Percentiles rank a stretch among this genome's conserved stretches.
phyloP scores from a whole-genome alignment of 2,329 filamentous ascomycete species.

The Scopulariopsis brevicaulis region DNA sequence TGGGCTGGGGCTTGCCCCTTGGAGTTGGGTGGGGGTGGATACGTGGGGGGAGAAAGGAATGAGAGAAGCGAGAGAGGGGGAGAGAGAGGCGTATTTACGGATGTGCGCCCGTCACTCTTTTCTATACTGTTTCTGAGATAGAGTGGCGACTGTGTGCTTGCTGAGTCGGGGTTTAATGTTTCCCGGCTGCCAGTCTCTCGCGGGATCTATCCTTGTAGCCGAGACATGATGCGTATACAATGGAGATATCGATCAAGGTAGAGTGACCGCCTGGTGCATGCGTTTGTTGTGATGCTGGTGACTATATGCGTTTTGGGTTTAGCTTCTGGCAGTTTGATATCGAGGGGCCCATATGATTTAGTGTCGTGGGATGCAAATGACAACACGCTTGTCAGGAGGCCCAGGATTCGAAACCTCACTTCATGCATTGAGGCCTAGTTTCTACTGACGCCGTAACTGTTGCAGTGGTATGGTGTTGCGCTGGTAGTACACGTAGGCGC shows the following conservation, averaged over 20 bases:
- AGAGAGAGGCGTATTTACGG: neutral
- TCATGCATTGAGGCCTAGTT: neutral
- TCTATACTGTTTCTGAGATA: neutral
- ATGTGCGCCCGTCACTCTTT: neutral
- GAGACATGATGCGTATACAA: neutral
- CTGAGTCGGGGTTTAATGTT: neutral
- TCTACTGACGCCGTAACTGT: neutral
- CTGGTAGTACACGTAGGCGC: neutral
- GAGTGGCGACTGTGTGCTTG: neutral
- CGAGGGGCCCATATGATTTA: too few relatives aligned
- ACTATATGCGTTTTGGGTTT: too few relatives aligned
- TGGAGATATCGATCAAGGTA: too few relatives aligned
- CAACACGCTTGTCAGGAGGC: too few relatives aligned
- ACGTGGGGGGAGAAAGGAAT: neutral
- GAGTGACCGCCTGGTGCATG: too few relatives aligned
- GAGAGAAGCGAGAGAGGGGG: neutral
- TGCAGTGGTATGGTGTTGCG: neutral
- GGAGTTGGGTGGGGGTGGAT: neutral
- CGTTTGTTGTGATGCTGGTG: too few relatives aligned
- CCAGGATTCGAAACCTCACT: neutral
- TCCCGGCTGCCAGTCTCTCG: neutral
- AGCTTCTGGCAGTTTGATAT: too few relatives aligned
- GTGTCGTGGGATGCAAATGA: too few relatives aligned
- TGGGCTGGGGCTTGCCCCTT: neutral
- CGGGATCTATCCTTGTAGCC: neutral